Percentiles rank a stretch among this genome's conserved stretches.
These are phyloP conservation scores for Zoysia pacifica DNA, from an alignment of 176 grass and related monocot genomes.

Conservation along the genomic window DNA sequence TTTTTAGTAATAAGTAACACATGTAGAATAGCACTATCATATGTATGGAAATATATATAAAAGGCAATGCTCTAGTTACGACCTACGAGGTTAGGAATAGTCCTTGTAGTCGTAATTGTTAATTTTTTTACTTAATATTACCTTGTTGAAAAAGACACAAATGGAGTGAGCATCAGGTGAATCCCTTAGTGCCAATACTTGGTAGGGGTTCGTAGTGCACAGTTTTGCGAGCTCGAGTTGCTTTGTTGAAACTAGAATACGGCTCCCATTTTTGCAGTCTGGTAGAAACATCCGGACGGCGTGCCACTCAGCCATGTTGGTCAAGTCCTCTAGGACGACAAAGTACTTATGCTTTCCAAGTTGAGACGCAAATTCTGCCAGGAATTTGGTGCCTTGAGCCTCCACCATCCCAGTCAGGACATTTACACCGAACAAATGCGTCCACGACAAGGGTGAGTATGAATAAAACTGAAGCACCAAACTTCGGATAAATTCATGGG, in stretches of 20 bases:
- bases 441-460: not conserved
- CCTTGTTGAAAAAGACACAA: not conserved
- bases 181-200: not conserved
- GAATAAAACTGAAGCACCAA: not conserved
- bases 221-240: not conserved
- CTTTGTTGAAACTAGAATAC: constrained; percentile 14
- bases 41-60: too few relatives aligned
- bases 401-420: not conserved
- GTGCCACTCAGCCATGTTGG: not conserved
- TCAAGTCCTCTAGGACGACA: constrained; percentile 19
- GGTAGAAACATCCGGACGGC: constrained; percentile 3
- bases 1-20: too few relatives aligned
- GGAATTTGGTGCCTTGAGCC: not conserved
- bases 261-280: not conserved
- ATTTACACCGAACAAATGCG: not conserved
- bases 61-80: too few relatives aligned
- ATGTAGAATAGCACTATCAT: too few relatives aligned
- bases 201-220: not conserved
- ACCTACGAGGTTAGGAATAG: too few relatives aligned
- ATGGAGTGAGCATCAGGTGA: not conserved
- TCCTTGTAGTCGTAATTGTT: too few relatives aligned
- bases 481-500: not conserved
- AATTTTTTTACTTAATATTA: not conserved
- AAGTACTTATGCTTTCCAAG: not conserved
- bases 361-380: not conserved